Conservation (phyloP, 495 filamentous ascomycete species). For the Pyrenopolyporus hunteri region DNA sequence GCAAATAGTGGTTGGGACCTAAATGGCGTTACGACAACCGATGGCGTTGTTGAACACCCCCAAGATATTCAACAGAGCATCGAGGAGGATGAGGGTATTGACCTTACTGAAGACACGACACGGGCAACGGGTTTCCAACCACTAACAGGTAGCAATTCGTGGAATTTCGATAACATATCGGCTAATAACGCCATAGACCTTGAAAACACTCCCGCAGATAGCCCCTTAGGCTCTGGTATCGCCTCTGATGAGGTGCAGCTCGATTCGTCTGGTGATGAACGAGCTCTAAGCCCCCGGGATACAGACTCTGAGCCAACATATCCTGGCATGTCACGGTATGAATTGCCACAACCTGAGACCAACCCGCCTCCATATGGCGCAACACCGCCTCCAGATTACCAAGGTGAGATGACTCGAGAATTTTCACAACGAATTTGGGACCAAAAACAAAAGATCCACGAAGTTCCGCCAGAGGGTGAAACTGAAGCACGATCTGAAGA, state of each 20-base stretch:
- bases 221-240: conserved; percentile 38
- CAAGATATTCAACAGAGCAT: conserved; percentile 26
- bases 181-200: conserved; percentile 3
- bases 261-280: conserved; percentile 44
- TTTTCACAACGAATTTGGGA: conserved; percentile 43
- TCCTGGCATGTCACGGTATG: conserved; percentile 35
- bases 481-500: conserved; percentile 43
- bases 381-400: conserved; percentile 15
- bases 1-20: not conserved
- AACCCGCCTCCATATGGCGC: conserved; percentile 29
- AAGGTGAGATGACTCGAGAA: conserved; percentile 33
- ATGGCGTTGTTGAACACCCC: conserved; percentile 15
- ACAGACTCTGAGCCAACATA: conserved; percentile 32
- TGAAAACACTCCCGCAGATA: conserved; percentile 42
- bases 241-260: conserved; percentile 49
- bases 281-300: conserved; percentile 24
- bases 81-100: conserved; percentile 50
- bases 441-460: conserved; percentile 39
- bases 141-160: conserved; percentile 33
- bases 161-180: conserved; percentile 47
- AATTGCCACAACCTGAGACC: conserved; percentile 19
- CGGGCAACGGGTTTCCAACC: conserved; percentile 21
- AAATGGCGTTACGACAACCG: not conserved
- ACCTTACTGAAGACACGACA: conserved; percentile 33
- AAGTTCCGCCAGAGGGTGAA: conserved; percentile 43